Evolutionary conservation across 1,284 basidiomycete genomes (phyloP).

Genomic region (Sporisorium scitamineum): DNA sequence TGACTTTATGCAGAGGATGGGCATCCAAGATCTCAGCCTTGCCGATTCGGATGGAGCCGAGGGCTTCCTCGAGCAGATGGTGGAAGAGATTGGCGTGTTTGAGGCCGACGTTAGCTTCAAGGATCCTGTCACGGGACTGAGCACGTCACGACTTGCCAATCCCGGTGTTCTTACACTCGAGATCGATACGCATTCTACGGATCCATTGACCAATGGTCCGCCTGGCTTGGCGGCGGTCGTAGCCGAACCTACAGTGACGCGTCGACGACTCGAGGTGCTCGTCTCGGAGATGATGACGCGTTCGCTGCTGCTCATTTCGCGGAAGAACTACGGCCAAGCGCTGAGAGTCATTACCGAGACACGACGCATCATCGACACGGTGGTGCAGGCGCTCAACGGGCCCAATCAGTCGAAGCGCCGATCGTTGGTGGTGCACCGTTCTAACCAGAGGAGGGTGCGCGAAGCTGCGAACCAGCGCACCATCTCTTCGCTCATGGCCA

Average conservation of each 20-base stretch:
- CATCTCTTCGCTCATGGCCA: slow-evolving; percentile 57
- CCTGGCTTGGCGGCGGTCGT: slow-evolving; percentile 53
- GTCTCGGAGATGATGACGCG: slow-evolving; percentile 66
- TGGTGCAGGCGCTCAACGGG: slow-evolving; percentile 55
- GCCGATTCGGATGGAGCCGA: slow-evolving; percentile 44
- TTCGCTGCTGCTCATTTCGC: slow-evolving; percentile 58
- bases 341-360: slow-evolving; percentile 60
- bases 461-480: slow-evolving; percentile 55
- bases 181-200: slow-evolving; percentile 55
- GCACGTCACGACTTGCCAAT: slow-evolving; percentile 43
- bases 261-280: slow-evolving; percentile 60
- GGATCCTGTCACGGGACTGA: slow-evolving; percentile 50
- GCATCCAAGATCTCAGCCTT: slow-evolving; percentile 58
- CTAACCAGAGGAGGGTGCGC: slow-evolving; percentile 47
- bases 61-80: slow-evolving; percentile 52
- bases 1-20: slow-evolving; percentile 65
- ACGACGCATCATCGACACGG: slow-evolving; percentile 63
- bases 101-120: slow-evolving; percentile 61
- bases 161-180: slow-evolving; percentile 60
- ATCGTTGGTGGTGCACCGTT: slow-evolving; percentile 32
- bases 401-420: slow-evolving; percentile 31
- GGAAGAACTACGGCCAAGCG: slow-evolving; percentile 61
- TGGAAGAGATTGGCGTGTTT: slow-evolving; percentile 63
- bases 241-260: slow-evolving; percentile 60
- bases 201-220: slow-evolving; percentile 52